Evolutionary conservation across 495 filamentous ascomycete species (phyloP).

Genomic region (Penicillium simplicissimum): DNA sequence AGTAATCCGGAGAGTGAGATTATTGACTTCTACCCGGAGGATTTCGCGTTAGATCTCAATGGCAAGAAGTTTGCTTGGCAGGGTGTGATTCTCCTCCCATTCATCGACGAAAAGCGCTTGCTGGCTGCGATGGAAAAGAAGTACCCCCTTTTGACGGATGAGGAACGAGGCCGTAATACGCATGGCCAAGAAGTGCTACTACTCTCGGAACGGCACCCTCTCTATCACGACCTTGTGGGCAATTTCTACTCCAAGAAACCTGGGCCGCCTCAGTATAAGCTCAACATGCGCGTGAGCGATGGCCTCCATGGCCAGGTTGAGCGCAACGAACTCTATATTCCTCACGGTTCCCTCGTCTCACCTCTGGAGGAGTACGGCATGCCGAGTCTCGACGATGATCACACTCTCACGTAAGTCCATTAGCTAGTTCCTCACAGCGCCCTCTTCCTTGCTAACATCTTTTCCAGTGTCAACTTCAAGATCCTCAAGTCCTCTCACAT

Average conservation of each 20-base stretch:
- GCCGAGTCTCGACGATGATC: constrained; percentile 79
- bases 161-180: constrained; percentile 78
- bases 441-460: constrained; percentile 37
- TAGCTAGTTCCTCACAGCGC: neutral
- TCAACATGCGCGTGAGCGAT: constrained; percentile 72
- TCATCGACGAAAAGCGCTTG: constrained; percentile 90
- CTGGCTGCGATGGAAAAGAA: constrained; percentile 80
- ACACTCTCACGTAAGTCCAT: constrained; percentile 69
- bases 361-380: constrained; percentile 65
- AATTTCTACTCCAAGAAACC: constrained; percentile 93
- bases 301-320: constrained; percentile 79
- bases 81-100: constrained; percentile 88
- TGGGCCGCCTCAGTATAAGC: constrained; percentile 59
- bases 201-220: constrained; percentile 74
- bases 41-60: constrained; percentile 90
- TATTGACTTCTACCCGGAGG: constrained; percentile 94
- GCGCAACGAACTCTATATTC: constrained; percentile 78
- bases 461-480: constrained; percentile 72
- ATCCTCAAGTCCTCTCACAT: constrained; percentile 68
- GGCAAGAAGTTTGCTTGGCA: constrained; percentile 99
- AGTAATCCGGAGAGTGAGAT: constrained; percentile 82
- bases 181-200: constrained; percentile 78
- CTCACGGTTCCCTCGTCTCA: constrained; percentile 64
- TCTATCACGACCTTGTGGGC: constrained; percentile 77
- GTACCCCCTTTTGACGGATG: constrained; percentile 74